Evolutionary conservation across 768 basidiomycete genomes (phyloP), one percentile per base, ranked within the genome.

Genomic region (Mycena albidolilacea): DNA sequence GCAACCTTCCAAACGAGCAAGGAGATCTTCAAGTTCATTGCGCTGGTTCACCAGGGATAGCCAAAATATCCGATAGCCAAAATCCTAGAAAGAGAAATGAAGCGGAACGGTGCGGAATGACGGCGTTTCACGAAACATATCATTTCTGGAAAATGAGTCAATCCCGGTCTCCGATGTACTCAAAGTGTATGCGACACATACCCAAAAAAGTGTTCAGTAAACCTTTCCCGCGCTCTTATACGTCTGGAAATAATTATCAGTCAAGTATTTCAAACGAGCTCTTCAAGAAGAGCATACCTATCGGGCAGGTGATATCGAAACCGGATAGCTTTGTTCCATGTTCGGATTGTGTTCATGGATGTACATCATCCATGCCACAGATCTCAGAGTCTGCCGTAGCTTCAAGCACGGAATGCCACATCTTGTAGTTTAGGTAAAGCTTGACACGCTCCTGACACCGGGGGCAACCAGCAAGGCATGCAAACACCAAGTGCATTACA

Each of bases 191-290:
- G 65, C 6, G 35, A 14, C 17, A 78, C 82, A 39, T 64, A 85
- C 84, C 83, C 83, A 55, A 84, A 85, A 73, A 85, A 85, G 19
- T 81, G 79, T 65, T 82, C 81, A 5, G 83, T 79, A 63, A 85
- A 84, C 65, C 78, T 82, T 9, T 79, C 77, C 14, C 84, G 78
- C 7, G 83, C 82, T 39, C 81, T 76, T 57, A 85, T 83, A 57
- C 84, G 85, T 58, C 84, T 85, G 44, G 23, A 23, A n/a, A 60
- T 3, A 3, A 59, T 39, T 23, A 7, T 43, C 2, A n/a, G 41
- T 41, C 1, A n/a, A n/a, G n/a, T 50, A 62, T 76, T 41, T 46
- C 30, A 30, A 30, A 30, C 30, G 4, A 55, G 0, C 10, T 35
- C 17, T 48, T 17, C 59, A 3, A n/a, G 3, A 50, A 11, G 15